Base-by-base conservation (phyloP, 306 rosid species). In the Alnus glutinosa region DNA sequence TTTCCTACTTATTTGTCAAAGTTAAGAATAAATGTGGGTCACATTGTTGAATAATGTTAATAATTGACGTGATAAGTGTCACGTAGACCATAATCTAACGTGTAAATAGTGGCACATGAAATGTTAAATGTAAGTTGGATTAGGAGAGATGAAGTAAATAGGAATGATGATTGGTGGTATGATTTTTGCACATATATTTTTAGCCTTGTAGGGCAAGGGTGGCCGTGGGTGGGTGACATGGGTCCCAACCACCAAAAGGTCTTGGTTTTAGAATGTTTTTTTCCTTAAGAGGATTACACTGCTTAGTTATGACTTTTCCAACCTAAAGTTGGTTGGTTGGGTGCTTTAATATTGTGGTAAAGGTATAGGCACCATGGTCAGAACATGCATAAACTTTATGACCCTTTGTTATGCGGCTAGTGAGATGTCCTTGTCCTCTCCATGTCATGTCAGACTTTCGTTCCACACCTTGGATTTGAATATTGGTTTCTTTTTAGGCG, bases 361-460 rank as follows among this genome's bases (percentile, higher is more conserved):
- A 72, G 46, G 15, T 57, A n/a, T 59, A 11, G 57, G 68, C 39
- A 18, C 36, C n/a, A 16, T 2, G n/a, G 70, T 70, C 70, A 13
- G 67, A 72, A 54, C n/a, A 49, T 3, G 62, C n/a, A 48, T 52
- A 15, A 55, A 18, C 66, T 39, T 78, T 68, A 15, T 64, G 28
- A 52, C 30, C n/a, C 69, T 70, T 72, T 78, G 76, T 55, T 39
- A 54, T 42, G 81, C 9, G 48, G 79, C 75, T 78, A 73, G 79
- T 80, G 79, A 73, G 50, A 76, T 73, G 92, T 85, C 92, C 44
- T 52, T 84, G 83, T 85, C 88, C 75, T 68, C 75, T 78, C 70
- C 47, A 55, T 77, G 28, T 50, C 44, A 11, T 71, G 82, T 79
- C 89, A 81, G 85, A 54, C 74, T 64, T 81, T 68, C 5, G 32